Percentiles rank a stretch among this genome's conserved stretches.
Evolutionary conservation across 306 rosid species (phyloP).

Genomic region (Ochetophila trinervis): DNA sequence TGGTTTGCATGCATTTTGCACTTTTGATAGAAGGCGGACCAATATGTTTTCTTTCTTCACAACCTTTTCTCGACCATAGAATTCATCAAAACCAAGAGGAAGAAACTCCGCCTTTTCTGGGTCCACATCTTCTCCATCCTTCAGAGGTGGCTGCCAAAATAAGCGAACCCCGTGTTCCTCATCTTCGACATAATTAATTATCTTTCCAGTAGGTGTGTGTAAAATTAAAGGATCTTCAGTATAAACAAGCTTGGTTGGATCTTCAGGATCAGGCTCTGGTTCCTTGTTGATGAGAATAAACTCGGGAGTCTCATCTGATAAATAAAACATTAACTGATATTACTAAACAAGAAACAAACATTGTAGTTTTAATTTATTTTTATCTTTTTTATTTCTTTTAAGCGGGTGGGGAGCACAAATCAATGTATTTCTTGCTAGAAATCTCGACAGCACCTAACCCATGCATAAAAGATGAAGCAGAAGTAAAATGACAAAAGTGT

Average conservation of each 20-base stretch:
- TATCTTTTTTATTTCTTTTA: too few relatives aligned
- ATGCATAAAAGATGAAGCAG: conserved; percentile 6
- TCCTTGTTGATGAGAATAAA: conserved; percentile 77
- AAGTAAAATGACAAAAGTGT: not conserved
- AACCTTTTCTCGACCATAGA: conserved; percentile 42
- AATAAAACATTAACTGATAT: conserved; percentile 28
- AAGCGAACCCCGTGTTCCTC: conserved; percentile 72
- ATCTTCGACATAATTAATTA: conserved; percentile 80
- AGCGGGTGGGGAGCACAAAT: too few relatives aligned
- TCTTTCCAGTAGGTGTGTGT: conserved; percentile 72
- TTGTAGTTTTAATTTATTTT: conserved; percentile 1
- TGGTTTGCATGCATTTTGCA: conserved; percentile 55
- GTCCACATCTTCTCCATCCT: conserved; percentile 60
- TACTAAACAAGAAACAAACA: not conserved
- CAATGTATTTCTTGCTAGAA: too few relatives aligned
- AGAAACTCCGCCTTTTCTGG: conserved; percentile 63
- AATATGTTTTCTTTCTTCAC: conserved; percentile 27
- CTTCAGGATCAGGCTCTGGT: conserved; percentile 85
- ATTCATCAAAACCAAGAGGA: conserved; percentile 84
- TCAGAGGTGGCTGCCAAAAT: conserved; percentile 85
- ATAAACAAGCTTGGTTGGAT: conserved; percentile 67
- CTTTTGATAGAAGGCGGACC: conserved; percentile 37
- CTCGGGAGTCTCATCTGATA: conserved; percentile 75
- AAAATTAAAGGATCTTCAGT: conserved; percentile 79
- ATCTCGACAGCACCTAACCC: not conserved